Percentiles rank a stretch among this genome's conserved stretches.
Evolutionary conservation across 768 basidiomycete species (phyloP).

Genomic region (Lactifluus piperatus): DNA sequence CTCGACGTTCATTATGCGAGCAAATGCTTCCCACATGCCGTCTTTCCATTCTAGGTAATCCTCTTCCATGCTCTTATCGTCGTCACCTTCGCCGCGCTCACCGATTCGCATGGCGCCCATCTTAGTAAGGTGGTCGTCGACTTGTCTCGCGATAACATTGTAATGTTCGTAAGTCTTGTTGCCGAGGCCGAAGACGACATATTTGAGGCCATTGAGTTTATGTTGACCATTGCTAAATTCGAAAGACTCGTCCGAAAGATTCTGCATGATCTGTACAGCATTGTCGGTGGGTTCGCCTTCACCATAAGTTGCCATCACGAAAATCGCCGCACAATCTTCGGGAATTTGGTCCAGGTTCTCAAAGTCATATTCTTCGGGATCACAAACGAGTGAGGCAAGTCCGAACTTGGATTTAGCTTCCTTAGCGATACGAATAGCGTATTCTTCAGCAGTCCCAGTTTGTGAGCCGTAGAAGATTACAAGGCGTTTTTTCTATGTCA

Average conservation of each 20-base stretch:
- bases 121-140: constrained; percentile 63
- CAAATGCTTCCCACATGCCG: constrained; percentile 88
- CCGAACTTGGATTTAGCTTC: constrained; percentile 97
- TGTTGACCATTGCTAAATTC: constrained; percentile 77
- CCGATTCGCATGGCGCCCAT: constrained; percentile 85
- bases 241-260: constrained; percentile 78
- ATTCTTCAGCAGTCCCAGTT: constrained; percentile 97
- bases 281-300: constrained; percentile 99
- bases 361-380: constrained; percentile 98
- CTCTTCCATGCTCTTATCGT: constrained; percentile 99
- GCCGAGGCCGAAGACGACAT: constrained; percentile 90
- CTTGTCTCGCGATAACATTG: constrained; percentile 76
- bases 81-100: constrained; percentile 90
- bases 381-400: constrained; percentile 90
- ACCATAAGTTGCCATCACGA: constrained; percentile 97
- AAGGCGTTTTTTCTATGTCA: constrained; percentile 80
- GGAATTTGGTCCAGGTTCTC: constrained; percentile 90
- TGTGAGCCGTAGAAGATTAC: constrained; percentile 99
- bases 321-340: constrained; percentile 80
- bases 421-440: constrained; percentile 94
- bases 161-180: constrained; percentile 96
- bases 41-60: constrained; percentile 99
- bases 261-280: constrained; percentile 90
- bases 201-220: constrained; percentile 77
- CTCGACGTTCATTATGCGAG: constrained; percentile 77